Conservation (phyloP, 1,284 basidiomycete genomes). For the Sphaerobolus stellatus region DNA sequence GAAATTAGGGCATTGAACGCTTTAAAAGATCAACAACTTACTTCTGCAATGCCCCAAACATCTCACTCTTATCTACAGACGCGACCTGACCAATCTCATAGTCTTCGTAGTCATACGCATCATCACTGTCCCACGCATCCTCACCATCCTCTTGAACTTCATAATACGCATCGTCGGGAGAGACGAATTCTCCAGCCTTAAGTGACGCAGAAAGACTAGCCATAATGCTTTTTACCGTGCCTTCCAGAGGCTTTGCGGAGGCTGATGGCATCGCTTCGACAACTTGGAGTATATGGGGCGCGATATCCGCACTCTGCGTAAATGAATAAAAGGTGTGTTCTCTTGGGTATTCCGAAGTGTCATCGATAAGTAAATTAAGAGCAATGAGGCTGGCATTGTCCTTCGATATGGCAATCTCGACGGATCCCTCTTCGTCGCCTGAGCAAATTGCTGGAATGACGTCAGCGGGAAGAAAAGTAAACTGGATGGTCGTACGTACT, state of each 20-base stretch:
- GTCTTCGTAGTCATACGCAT: slow-evolving; percentile 27
- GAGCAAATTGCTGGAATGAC: slow-evolving; percentile 38
- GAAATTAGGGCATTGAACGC: slow-evolving; percentile 8
- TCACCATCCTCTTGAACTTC: slow-evolving; percentile 15
- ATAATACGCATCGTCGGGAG: slow-evolving; percentile 9
- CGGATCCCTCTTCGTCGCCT: slow-evolving; percentile 62
- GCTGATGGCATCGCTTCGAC: slow-evolving; percentile 44
- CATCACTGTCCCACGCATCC: slow-evolving; percentile 19
- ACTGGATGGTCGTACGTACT: slow-evolving; percentile 32
- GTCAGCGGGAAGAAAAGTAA: too few relatives aligned
- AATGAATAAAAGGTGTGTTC: slow-evolving; percentile 56
- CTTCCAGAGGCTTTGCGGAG: slow-evolving; percentile 43
- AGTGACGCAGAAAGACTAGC: not conserved
- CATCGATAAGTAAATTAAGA: slow-evolving; percentile 47
- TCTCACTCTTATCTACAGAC: not conserved
- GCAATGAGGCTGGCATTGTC: slow-evolving; percentile 35
- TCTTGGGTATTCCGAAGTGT: slow-evolving; percentile 62
- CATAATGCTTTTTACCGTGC: slow-evolving; percentile 32
- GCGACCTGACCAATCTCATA: slow-evolving; percentile 18
- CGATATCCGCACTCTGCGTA: slow-evolving; percentile 41
- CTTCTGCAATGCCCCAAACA: too few relatives aligned
- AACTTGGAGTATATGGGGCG: slow-evolving; percentile 37
- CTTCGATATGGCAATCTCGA: slow-evolving; percentile 46
- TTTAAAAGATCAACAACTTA: slow-evolving; percentile 19
- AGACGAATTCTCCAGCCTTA: not conserved